Evolutionary conservation across 2,329 filamentous ascomycete genomes (phyloP), one percentile per base, ranked within the genome.

Genomic region (Exserohilum rostratum): DNA sequence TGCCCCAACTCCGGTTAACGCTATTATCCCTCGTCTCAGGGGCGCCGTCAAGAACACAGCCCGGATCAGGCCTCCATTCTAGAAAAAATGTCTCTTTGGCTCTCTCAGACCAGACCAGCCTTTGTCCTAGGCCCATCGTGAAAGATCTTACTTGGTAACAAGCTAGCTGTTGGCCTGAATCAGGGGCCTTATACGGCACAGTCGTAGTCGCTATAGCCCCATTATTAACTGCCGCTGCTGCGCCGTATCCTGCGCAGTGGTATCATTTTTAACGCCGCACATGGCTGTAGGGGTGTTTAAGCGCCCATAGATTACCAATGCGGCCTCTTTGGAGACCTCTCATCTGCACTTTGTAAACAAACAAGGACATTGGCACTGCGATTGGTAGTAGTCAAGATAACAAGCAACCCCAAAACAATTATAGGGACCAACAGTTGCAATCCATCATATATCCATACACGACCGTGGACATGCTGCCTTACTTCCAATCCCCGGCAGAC

Each of bases 31-130:
- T 25, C 22, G 7, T 31, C 33, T 15, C 30, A 29, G 12, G 22
- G 17, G 18, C 7, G 18, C n/a, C 13, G 34, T 57, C 35, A n/a
- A 49, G 43, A n/a, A 53, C 53, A 59, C 58, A 57, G 58, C 58
- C 55, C 45, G 37, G 22, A 25, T 46, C 40, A 54, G 50, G 42
- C 50, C 46, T 15, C 42, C 39, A 22, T 31, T 6, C 29, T n/a
- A n/a, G 22, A 31, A 50, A 50, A 54, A 39, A 4, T 49, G 35
- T 45, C 55, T 47, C 42, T 50, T 53, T 44, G 17, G 31, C 35
- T n/a, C n/a, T n/a, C n/a, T n/a, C n/a, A n/a, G 6, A 17, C 38
- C 35, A 49, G 30, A 15, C 18, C 15, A 12, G 15, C 20, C 27
- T 35, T 25, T 37, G 11, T 17, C n/a, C 20, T 12, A 29, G 30